These are phyloP conservation scores for Mycosphaerella sp. DNA, from an alignment of 2,329 filamentous ascomycete species.

Conservation along the genomic window DNA sequence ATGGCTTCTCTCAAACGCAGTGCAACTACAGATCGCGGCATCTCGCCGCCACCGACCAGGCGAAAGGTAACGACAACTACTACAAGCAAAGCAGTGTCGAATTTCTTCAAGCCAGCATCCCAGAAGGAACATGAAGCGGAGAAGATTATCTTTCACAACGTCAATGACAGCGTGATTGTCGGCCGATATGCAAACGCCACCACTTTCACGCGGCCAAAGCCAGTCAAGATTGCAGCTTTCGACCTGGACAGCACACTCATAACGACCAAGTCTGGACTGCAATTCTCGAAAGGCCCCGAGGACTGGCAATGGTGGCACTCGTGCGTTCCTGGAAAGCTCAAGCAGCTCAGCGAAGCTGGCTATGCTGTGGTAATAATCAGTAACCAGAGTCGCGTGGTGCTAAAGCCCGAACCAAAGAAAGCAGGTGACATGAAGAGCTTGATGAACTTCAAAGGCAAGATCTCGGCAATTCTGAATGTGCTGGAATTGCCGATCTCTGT, in stretches of 20 bases:
- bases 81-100: conserved; percentile 62
- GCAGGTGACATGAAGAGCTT: conserved; percentile 64
- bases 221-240: conserved; percentile 63
- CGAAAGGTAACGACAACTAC: conserved; percentile 50
- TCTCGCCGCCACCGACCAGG: conserved; percentile 55
- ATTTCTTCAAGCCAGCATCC: conserved; percentile 82
- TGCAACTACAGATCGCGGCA: conserved; percentile 38
- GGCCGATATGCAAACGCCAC: conserved; percentile 54
- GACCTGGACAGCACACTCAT: conserved; percentile 87
- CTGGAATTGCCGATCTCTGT: conserved; percentile 71
- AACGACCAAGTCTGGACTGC: conserved; percentile 70
- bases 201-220: conserved; percentile 24
- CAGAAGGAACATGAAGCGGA: conserved; percentile 82
- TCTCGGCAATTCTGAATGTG: conserved; percentile 59
- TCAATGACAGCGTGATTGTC: conserved; percentile 66
- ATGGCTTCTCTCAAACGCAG: conserved; percentile 33
- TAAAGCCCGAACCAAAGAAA: conserved; percentile 60
- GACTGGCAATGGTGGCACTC: conserved; percentile 96
- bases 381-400: conserved; percentile 77
- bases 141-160: conserved; percentile 61
- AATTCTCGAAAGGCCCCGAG: conserved; percentile 59
- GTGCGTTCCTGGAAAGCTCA: conserved; percentile 61
- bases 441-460: conserved; percentile 76
- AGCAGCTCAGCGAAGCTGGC: conserved; percentile 63
- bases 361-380: conserved; percentile 75